Conservation (phyloP, 1,284 basidiomycete species). For the Puccinia polysora region DNA sequence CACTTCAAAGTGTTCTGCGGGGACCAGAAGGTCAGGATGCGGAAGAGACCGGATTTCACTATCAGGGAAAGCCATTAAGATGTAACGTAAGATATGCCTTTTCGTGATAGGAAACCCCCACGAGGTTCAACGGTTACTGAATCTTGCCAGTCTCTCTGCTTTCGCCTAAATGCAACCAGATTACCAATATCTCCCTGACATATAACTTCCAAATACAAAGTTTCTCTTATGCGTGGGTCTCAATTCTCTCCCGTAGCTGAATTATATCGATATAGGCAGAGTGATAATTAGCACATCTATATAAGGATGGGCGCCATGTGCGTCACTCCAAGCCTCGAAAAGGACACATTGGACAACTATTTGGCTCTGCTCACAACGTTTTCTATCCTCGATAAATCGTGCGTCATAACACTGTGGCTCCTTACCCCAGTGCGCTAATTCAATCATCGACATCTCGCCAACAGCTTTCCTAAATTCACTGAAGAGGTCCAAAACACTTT, state of each 20-base stretch:
- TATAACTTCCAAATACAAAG: slow-evolving; percentile 24
- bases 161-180: background rate
- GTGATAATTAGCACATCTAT: background rate
- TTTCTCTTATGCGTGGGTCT: slow-evolving; percentile 31
- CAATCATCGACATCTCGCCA: background rate
- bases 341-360: slow-evolving; percentile 18
- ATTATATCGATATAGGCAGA: background rate
- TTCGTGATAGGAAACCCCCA: background rate
- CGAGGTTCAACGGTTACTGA: background rate
- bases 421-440: background rate
- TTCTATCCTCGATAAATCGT: slow-evolving; percentile 13
- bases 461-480: slow-evolving; percentile 20
- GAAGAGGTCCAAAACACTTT: slow-evolving; percentile 26
- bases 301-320: slow-evolving; percentile 20
- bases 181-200: slow-evolving; percentile 16
- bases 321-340: slow-evolving; percentile 12
- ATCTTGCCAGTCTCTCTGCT: background rate
- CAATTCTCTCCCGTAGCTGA: background rate
- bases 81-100: slow-evolving; percentile 7
- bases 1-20: slow-evolving; percentile 15
- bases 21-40: slow-evolving; percentile 21
- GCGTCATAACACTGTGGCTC: background rate
- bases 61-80: slow-evolving; percentile 8
- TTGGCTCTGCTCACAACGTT: slow-evolving; percentile 1
- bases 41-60: slow-evolving; percentile 23